These are phyloP conservation scores for Drosera spatulata DNA, from an alignment of 179 eudicot genomes.

Conservation along the genomic window DNA sequence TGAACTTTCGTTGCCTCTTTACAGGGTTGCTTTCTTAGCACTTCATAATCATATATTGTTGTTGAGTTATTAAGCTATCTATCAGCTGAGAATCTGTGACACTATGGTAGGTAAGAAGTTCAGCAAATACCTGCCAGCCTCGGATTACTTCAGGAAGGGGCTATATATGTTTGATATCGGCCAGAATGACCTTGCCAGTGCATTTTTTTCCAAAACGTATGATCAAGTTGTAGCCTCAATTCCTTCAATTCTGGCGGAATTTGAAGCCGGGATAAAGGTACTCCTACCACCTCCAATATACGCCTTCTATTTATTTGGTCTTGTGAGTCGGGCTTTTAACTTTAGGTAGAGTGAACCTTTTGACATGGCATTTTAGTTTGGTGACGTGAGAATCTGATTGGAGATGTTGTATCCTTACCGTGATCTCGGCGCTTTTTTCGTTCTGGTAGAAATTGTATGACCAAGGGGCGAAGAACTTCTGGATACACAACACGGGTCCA, in stretches of 20 bases:
- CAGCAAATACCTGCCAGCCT: conserved; percentile 51
- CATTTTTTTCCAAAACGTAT: conserved; percentile 58
- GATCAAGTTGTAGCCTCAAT: conserved; percentile 70
- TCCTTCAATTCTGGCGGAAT: conserved; percentile 53
- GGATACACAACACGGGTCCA: conserved; percentile 96
- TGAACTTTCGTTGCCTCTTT: not conserved
- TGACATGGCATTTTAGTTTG: too few relatives aligned
- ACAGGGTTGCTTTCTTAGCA: not conserved
- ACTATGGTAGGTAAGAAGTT: conserved; percentile 38
- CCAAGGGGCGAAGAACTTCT: conserved; percentile 69
- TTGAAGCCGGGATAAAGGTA: conserved; percentile 72
- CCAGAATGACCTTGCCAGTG: conserved; percentile 84
- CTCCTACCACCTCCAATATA: not conserved
- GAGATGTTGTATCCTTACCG: not conserved
- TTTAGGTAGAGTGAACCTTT: not conserved
- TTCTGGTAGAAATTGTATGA: conserved; percentile 52
- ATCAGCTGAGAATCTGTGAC: not conserved
- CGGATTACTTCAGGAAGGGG: conserved; percentile 52
- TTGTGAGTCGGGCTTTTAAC: not conserved
- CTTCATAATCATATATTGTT: not conserved
- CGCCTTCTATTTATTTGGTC: not conserved
- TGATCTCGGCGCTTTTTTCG: not conserved
- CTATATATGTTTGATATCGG: conserved; percentile 91
- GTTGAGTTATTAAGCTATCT: not conserved
- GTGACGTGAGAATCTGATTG: too few relatives aligned